Percentiles rank a stretch among this genome's conserved stretches.
Evolutionary conservation across 2,329 filamentous ascomycete genomes (phyloP).

Genomic region (Phyllosticta citrichinensis): DNA sequence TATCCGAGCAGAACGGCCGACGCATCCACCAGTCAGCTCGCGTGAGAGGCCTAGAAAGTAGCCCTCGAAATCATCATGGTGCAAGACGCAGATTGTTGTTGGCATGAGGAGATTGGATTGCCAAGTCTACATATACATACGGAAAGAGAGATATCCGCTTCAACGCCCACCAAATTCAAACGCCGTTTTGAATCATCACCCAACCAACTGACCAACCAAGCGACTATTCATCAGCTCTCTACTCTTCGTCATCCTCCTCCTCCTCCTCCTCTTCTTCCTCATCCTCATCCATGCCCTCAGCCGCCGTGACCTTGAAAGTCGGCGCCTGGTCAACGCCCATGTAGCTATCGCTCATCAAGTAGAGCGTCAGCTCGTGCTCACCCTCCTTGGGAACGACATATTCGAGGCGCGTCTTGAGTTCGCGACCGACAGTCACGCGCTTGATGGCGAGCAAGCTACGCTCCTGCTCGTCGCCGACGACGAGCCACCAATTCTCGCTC

Average conservation of each 20-base stretch:
- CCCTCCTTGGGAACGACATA: constrained; percentile 79
- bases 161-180: too few relatives aligned
- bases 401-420: constrained; percentile 71
- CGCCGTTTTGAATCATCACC: too few relatives aligned
- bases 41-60: too few relatives aligned
- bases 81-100: too few relatives aligned
- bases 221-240: background rate
- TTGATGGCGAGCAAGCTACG: constrained; percentile 89
- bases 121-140: too few relatives aligned
- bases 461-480: constrained; percentile 84
- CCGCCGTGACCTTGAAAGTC: constrained; percentile 72
- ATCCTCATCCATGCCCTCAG: constrained; percentile 92
- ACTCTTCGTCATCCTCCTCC: constrained; percentile 25
- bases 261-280: constrained; percentile 74
- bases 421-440: constrained; percentile 74
- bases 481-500: constrained; percentile 97
- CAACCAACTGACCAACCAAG: too few relatives aligned
- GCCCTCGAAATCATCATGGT: too few relatives aligned
- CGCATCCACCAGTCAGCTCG: too few relatives aligned
- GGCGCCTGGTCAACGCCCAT: constrained; percentile 95
- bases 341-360: constrained; percentile 95
- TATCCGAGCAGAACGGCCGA: too few relatives aligned
- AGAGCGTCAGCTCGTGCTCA: constrained; percentile 79
- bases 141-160: background rate
- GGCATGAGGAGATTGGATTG: too few relatives aligned